Evolutionary conservation across 805 yeast genomes (phyloP).

Genomic region (Kregervanrija pseudodelftensis): DNA sequence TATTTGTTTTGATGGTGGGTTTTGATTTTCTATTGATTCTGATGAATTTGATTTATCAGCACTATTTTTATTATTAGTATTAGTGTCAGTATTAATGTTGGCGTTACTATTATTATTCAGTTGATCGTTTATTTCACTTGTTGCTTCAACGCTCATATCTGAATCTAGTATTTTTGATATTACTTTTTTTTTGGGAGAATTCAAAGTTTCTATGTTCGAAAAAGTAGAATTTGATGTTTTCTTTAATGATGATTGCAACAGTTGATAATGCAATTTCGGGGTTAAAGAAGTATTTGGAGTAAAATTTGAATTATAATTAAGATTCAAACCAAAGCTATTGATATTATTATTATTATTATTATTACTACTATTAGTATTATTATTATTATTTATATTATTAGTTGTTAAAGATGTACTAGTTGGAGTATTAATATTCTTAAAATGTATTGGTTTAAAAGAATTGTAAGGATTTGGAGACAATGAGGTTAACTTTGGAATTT

Average conservation of each 20-base stretch:
- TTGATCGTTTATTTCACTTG: conserved; percentile 19
- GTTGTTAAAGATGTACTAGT: not conserved
- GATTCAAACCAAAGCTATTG: not conserved
- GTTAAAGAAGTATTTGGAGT: conserved; percentile 4
- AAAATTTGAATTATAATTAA: conserved; percentile 2
- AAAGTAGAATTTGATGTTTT: conserved; percentile 19
- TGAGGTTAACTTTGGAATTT: conserved; percentile 2
- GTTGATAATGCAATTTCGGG: conserved; percentile 5
- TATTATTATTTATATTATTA: not conserved
- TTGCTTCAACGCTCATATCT: conserved; percentile 20
- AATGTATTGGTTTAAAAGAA: not conserved
- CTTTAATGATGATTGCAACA: conserved; percentile 2
- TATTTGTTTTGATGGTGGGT: conserved; percentile 2
- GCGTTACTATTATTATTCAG: conserved; percentile 9
- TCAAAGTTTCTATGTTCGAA: conserved; percentile 16
- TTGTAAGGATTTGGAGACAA: conserved; percentile 1
- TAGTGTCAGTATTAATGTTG: not conserved
- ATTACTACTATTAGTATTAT: not conserved
- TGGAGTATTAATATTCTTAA: conserved; percentile 5
- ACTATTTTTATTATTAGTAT: not conserved
- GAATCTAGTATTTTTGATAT: conserved; percentile 16
- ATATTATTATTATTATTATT: not conserved
- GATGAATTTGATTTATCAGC: conserved; percentile 17
- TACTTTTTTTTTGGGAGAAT: conserved; percentile 19
- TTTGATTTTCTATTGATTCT: conserved; percentile 13